Conservation (phyloP, 176 grass and related monocot genomes). For the Zea mays region Zm-B73-REFERENCE-NAM-5.0 NC_050104.1:16307501-16308000, state of each 20-base stretch:
- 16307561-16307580: background rate
- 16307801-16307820: too few species aligned
- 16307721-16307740: slow-evolving; percentile 50
- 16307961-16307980: too few species aligned
- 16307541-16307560: slow-evolving; percentile 9
- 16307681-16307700: slow-evolving; percentile 56
- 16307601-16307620: background rate
- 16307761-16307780: slow-evolving; percentile 43
- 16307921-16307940: too few species aligned
- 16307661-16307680: slow-evolving; percentile 54
- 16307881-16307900: too few species aligned
- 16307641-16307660: slow-evolving; percentile 41
- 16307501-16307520: background rate
- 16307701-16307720: slow-evolving; percentile 54
- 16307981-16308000: too few species aligned
- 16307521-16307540: background rate
- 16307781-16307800: too few species aligned
- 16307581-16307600: background rate
- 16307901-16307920: too few species aligned
- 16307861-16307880: too few species aligned
- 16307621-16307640: background rate
- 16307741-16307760: slow-evolving; percentile 26
- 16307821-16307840: too few species aligned
- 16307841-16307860: too few species aligned
- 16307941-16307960: too few species aligned